Conservation (phyloP, 805 yeast genomes). For the Ogataea naganishii region DNA sequence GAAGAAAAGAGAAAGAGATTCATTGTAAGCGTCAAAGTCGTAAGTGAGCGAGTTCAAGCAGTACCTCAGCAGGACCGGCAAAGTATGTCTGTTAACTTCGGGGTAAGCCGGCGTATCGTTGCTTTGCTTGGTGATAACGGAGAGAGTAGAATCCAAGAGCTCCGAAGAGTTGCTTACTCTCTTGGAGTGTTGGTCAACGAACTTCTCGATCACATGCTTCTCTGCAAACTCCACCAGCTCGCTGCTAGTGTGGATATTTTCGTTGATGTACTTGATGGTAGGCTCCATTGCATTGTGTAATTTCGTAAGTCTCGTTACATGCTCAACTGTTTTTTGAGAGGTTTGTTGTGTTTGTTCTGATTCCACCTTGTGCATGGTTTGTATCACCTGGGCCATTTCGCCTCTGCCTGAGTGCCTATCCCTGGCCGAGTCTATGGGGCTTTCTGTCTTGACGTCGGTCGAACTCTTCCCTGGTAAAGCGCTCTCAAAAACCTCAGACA, state of each 20-base stretch:
- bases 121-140: too few relatives aligned
- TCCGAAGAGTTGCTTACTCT: too few relatives aligned
- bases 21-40: conserved; percentile 21
- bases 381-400: too few relatives aligned
- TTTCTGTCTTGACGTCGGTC: too few relatives aligned
- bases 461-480: too few relatives aligned
- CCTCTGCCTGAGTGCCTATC: too few relatives aligned
- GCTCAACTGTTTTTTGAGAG: conserved; percentile 6
- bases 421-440: too few relatives aligned
- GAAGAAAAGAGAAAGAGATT: conserved; percentile 12
- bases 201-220: conserved; percentile 11
- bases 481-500: conserved; percentile 14
- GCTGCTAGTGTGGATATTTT: conserved; percentile 10
- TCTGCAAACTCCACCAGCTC: conserved; percentile 14
- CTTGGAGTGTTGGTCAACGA: too few relatives aligned
- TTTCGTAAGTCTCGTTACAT: conserved; percentile 5
- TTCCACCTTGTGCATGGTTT: too few relatives aligned
- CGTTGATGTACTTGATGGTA: conserved; percentile 14
- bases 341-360: conserved; percentile 1
- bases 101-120: conserved; percentile 15
- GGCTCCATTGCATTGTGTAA: conserved; percentile 11
- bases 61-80: conserved; percentile 18
- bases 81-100: conserved; percentile 12
- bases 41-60: conserved; percentile 21
- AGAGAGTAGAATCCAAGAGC: too few relatives aligned